phyloP scores from a whole-genome alignment of 2,329 filamentous ascomycete genomes.

The Penicillium sclerotiorum region DNA sequence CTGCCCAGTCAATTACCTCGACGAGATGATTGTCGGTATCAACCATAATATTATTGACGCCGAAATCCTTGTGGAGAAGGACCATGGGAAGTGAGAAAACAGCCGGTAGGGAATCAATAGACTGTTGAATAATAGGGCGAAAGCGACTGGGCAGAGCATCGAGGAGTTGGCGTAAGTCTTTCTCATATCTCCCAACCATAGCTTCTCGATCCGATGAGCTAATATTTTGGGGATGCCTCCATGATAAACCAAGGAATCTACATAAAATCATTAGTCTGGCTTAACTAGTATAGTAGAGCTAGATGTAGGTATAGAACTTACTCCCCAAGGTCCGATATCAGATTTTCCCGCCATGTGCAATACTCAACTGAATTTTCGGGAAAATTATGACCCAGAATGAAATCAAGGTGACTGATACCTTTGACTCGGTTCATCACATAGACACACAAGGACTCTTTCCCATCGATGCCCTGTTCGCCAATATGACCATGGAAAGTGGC shows the following conservation, averaged over 20 bases:
- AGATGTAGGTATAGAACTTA: neutral
- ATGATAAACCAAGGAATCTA: slow-evolving; percentile 47
- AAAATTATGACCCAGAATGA: neutral
- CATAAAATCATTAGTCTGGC: neutral
- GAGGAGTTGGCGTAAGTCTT: slow-evolving; percentile 34
- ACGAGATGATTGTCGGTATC: slow-evolving; percentile 40
- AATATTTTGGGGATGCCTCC: slow-evolving; percentile 39
- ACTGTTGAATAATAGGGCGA: slow-evolving; percentile 34
- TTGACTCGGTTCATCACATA: neutral
- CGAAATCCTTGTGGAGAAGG: slow-evolving; percentile 44
- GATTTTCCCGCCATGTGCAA: neutral
- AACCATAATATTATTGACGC: slow-evolving; percentile 45
- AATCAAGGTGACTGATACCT: neutral
- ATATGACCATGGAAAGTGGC: neutral
- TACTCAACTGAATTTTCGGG: neutral
- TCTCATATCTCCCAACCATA: slow-evolving; percentile 29
- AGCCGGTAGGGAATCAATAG: slow-evolving; percentile 32
- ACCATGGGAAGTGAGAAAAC: slow-evolving; percentile 45
- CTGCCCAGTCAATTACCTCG: slow-evolving; percentile 49
- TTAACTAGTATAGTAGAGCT: neutral
- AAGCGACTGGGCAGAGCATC: slow-evolving; percentile 39
- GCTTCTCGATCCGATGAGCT: slow-evolving; percentile 25
- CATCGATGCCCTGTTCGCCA: neutral
- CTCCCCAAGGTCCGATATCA: neutral
- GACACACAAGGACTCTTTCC: neutral